Conservation (phyloP, 2,329 filamentous ascomycete genomes). For the Aureobasidium pullulans region DNA sequence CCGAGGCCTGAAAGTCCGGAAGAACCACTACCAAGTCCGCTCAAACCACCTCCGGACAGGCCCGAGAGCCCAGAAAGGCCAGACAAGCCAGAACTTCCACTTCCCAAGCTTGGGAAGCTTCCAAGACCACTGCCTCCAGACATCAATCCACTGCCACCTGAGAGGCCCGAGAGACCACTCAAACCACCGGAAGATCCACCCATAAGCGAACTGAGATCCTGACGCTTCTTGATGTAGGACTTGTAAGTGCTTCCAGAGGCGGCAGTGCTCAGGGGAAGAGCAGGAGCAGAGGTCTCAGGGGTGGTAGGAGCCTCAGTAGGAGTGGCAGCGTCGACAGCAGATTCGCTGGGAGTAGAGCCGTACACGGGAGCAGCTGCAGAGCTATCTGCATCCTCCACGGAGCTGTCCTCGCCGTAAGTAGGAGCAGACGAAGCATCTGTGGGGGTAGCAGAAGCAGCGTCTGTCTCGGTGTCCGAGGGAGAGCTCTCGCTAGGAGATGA, state of each 20-base stretch:
- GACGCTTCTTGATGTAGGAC: slow-evolving; percentile 7
- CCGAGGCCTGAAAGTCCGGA: neutral
- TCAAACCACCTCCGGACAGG: neutral
- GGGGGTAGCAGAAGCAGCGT: neutral
- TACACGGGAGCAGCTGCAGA: neutral
- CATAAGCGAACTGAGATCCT: neutral
- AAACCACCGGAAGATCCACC: neutral
- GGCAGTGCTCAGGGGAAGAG: slow-evolving; percentile 1
- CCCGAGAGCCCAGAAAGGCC: neutral
- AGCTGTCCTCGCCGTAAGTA: neutral
- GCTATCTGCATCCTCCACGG: neutral
- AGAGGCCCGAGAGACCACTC: neutral
- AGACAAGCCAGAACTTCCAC: neutral
- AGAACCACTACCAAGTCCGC: neutral
- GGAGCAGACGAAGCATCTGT: neutral
- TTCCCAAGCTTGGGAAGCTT: neutral
- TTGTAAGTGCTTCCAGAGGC: slow-evolving; percentile 5
- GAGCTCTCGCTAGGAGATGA: neutral
- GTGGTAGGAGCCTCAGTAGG: slow-evolving; percentile 2
- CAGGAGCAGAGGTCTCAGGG: neutral
- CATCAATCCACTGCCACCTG: neutral
- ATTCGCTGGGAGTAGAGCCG: slow-evolving; percentile 6
- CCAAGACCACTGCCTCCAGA: neutral
- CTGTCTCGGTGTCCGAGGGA: neutral
- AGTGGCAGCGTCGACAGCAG: neutral